Evolutionary conservation across 441 rosid genomes (phyloP).

Genomic region (Eruca vesicaria): DNA sequence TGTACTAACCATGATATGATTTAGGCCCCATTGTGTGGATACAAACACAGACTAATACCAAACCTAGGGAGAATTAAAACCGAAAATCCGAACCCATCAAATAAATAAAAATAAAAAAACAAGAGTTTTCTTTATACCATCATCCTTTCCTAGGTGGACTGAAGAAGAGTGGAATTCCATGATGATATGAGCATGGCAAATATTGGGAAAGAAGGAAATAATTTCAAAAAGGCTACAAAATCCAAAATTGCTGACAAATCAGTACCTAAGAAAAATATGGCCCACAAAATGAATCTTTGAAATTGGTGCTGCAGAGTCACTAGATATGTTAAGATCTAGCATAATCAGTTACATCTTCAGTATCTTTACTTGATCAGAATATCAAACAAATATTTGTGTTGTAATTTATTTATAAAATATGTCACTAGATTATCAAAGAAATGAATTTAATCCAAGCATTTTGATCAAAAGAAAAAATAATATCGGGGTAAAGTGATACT

Average conservation of each 20-base stretch:
- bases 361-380: conserved; percentile 10
- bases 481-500: not conserved
- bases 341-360: not conserved
- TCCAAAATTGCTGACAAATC: conserved; percentile 31
- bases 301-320: conserved; percentile 19
- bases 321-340: conserved; percentile 22
- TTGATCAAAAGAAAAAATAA: no score
- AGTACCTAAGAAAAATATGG: conserved; percentile 12
- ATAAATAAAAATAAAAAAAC: no score
- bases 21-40: no score
- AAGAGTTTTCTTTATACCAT: not conserved
- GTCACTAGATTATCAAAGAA: not conserved
- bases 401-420: not conserved
- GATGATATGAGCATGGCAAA: conserved; percentile 5
- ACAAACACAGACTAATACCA: no score
- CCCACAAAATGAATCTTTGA: conserved; percentile 26
- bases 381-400: not conserved
- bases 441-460: not conserved
- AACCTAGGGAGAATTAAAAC: no score
- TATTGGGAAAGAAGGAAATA: conserved; percentile 15
- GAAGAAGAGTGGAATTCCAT: conserved; percentile 5
- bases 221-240: conserved; percentile 3
- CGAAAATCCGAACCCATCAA: no score
- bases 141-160: not conserved
- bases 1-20: no score